A percentile compares a stretch with the other conserved stretches of the same genome.
Evolutionary conservation across 768 basidiomycete species (phyloP).

Genomic region (Favolaschia claudopus): DNA sequence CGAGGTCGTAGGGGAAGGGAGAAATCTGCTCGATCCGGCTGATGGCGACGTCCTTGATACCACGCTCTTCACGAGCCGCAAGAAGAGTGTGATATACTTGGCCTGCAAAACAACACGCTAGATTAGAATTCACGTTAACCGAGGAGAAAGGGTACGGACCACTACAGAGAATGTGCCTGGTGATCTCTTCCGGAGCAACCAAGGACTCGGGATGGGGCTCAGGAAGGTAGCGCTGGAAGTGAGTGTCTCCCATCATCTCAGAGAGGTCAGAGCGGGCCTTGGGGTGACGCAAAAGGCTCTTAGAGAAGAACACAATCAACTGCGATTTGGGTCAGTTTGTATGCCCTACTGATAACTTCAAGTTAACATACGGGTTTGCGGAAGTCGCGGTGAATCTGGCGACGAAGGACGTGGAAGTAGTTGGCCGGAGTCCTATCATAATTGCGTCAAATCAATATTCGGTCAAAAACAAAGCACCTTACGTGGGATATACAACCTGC

Average conservation of each 20-base stretch:
- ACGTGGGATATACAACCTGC: constrained; percentile 98
- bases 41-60: constrained; percentile 93
- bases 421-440: constrained; percentile 86
- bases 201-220: constrained; percentile 78
- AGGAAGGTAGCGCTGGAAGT: constrained; percentile 94
- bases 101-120: constrained; percentile 50
- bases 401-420: constrained; percentile 97
- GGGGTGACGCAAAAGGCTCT: constrained; percentile 95
- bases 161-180: constrained; percentile 90
- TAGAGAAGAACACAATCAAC: constrained; percentile 97
- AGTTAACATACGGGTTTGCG: constrained; percentile 82
- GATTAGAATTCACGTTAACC: not conserved
- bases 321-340: constrained; percentile 33
- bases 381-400: constrained; percentile 98
- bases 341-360: not conserved
- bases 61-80: constrained; percentile 89
- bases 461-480: constrained; percentile 38
- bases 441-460: not conserved
- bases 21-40: constrained; percentile 95
- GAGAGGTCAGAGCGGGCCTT: constrained; percentile 83
- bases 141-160: constrained; percentile 46
- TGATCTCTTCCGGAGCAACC: constrained; percentile 84
- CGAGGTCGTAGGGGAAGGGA: constrained; percentile 96
- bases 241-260: constrained; percentile 89
- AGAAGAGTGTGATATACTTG: constrained; percentile 94